These are phyloP conservation scores for Citrullus amarus DNA, from an alignment of 306 rosid genomes.

Conservation along the genomic window DNA sequence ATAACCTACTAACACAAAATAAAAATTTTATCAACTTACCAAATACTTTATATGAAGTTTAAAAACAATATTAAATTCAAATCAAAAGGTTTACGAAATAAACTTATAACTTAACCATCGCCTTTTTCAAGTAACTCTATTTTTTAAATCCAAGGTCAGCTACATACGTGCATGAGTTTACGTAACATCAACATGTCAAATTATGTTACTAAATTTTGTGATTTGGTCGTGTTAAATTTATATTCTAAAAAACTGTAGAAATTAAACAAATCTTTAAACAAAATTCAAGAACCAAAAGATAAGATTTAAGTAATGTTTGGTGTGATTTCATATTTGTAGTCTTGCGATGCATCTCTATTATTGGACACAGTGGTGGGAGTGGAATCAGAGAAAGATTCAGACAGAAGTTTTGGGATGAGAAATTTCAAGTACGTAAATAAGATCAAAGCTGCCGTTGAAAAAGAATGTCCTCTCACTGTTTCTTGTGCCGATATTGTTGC, in stretches of 20 bases:
- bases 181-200: background rate
- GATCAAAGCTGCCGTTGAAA: constrained; percentile 59
- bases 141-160: background rate
- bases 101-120: background rate
- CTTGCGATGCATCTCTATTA: constrained; percentile 64
- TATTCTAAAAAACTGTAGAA: too few relatives aligned
- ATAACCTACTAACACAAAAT: too few relatives aligned
- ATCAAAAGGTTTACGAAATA: background rate
- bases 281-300: too few relatives aligned
- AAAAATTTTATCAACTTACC: too few relatives aligned
- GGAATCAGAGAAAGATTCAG: constrained; percentile 48
- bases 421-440: constrained; percentile 62
- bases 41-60: too few relatives aligned
- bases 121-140: background rate
- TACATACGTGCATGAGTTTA: background rate
- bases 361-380: constrained; percentile 27
- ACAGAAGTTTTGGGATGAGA: constrained; percentile 72
- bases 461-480: constrained; percentile 52
- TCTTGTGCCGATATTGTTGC: constrained; percentile 87
- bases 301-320: too few relatives aligned
- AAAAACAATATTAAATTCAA: too few relatives aligned
- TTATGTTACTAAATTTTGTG: background rate
- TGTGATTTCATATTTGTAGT: background rate
- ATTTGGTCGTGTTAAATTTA: too few relatives aligned
- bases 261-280: too few relatives aligned